Evolutionary conservation across 176 grass and related monocot genomes (phyloP).

Genomic region (Paspalum notatum): DNA sequence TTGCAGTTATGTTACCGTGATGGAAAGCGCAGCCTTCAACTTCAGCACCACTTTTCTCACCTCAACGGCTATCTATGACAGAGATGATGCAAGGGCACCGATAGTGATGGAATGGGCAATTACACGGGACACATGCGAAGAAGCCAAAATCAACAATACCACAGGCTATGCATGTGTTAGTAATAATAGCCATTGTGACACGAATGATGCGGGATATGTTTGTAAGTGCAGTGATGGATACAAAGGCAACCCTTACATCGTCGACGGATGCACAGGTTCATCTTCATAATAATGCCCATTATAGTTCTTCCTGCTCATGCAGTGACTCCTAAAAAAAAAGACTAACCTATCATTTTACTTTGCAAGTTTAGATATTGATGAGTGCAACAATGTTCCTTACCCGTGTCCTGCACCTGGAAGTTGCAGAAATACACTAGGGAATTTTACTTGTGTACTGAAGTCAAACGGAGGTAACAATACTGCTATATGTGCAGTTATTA

Average conservation of each 20-base stretch:
- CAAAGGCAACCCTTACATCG: neutral
- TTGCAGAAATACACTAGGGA: too few species aligned
- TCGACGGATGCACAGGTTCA: neutral
- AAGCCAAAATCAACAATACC: neutral
- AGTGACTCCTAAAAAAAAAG: too few species aligned
- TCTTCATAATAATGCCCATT: too few species aligned
- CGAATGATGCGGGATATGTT: neutral
- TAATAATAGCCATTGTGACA: neutral
- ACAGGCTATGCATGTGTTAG: slow-evolving; percentile 12
- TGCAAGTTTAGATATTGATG: too few species aligned
- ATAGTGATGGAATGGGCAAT: slow-evolving; percentile 34
- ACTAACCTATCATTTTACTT: too few species aligned
- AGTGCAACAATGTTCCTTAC: too few species aligned
- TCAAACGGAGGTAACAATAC: too few species aligned
- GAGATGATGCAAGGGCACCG: neutral
- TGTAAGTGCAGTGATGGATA: neutral
- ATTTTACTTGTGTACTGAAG: too few species aligned
- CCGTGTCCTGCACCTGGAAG: too few species aligned
- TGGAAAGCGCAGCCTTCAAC: slow-evolving; percentile 24
- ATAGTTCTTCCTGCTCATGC: too few species aligned
- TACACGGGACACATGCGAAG: slow-evolving; percentile 3
- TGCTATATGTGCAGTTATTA: too few species aligned
- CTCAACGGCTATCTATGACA: neutral
- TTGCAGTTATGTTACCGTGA: slow-evolving; percentile 21
- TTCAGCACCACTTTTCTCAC: slow-evolving; percentile 33